Base-by-base conservation (phyloP, 805 yeast species). In the Candida odintsovae region DNA sequence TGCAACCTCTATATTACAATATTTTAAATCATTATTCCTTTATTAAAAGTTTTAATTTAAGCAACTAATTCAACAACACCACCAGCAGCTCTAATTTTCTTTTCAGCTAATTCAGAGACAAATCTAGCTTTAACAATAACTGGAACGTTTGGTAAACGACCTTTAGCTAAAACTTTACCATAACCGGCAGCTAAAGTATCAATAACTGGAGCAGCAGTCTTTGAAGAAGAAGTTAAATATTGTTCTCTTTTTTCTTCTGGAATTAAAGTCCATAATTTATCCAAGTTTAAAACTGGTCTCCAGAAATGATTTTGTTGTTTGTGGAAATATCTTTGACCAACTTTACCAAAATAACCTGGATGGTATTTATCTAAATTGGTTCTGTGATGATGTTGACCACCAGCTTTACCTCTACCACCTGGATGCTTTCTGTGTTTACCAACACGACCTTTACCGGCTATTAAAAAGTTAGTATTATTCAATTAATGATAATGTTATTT, bases 381-480 rank as follows among this genome's bases (percentile, higher is more conserved):
- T 84, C 99, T 89, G 97, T 94, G 99, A 80, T 94, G 99, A 78
- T 92, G 98, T 80, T 82, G 92, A 89, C 99, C 99, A 92, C 99
- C 99, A 74, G 99, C 99, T 90, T 79, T 92, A 94, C 99, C 99
- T 80, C 98, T 90, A 81, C 99, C 99, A 94, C 99, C 99, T 63
- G 99, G 97, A 70, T 87, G 94, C 96, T 94, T 94, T 90, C 99
- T 90, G 95, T 94, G 99, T 86, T 94, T 94, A 79, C 99, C 99
- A 77, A 94, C 79, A 84, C 99, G 95, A 87, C 99, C 99, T 77
- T 92, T 84, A 88, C 99, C 99, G 95, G 98, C 98, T 86, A 68
- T 64, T 22, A 48, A 40, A 44, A 33, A 25, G 63, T 61, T 62
- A 61, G 65, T 62, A 61, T 45, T n/a, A 16, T 33, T 33, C 20